phyloP scores from a whole-genome alignment of 1,284 basidiomycete genomes.

The Papiliotrema laurentii region DNA sequence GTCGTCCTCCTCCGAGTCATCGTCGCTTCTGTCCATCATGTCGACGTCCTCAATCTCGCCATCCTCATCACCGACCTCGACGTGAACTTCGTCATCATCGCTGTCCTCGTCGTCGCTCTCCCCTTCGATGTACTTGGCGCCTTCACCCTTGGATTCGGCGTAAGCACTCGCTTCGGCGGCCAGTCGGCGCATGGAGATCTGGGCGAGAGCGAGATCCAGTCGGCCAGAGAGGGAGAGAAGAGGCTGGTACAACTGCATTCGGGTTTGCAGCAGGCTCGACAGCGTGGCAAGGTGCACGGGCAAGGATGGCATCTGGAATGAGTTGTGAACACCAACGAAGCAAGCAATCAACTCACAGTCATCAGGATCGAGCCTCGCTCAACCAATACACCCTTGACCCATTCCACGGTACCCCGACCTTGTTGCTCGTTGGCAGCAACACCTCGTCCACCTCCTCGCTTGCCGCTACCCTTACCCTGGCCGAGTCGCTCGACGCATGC shows the following conservation, averaged over 20 bases:
- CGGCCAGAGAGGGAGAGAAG: constrained; percentile 81
- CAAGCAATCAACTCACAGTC: constrained; percentile 60
- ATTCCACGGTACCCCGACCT: constrained; percentile 75
- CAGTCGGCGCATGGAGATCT: constrained; percentile 69
- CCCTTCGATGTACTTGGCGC: constrained; percentile 4
- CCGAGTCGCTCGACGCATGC: constrained; percentile 87
- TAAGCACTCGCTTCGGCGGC: constrained; percentile 40
- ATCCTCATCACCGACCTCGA: constrained; percentile 56
- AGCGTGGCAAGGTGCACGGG: constrained; percentile 67
- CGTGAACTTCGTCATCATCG: constrained; percentile 56
- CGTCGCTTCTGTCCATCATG: constrained; percentile 51
- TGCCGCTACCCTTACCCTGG: constrained; percentile 67
- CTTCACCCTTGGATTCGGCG: constrained; percentile 32
- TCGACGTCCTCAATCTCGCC: constrained; percentile 60
- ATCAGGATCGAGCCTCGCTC: constrained; percentile 90
- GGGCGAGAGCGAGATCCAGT: constrained; percentile 87
- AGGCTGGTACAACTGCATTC: constrained; percentile 77
- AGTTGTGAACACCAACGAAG: too few species aligned
- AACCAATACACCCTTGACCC: constrained; percentile 82
- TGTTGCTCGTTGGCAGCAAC: constrained; percentile 79
- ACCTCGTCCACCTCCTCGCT: constrained; percentile 59
- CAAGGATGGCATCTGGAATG: constrained; percentile 34
- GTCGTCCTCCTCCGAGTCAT: constrained; percentile 51
- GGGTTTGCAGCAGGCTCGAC: constrained; percentile 73
- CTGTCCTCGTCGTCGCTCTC: constrained; percentile 52